Conservation (phyloP, 768 basidiomycete genomes). For the Scleroderma citrinum region DNA sequence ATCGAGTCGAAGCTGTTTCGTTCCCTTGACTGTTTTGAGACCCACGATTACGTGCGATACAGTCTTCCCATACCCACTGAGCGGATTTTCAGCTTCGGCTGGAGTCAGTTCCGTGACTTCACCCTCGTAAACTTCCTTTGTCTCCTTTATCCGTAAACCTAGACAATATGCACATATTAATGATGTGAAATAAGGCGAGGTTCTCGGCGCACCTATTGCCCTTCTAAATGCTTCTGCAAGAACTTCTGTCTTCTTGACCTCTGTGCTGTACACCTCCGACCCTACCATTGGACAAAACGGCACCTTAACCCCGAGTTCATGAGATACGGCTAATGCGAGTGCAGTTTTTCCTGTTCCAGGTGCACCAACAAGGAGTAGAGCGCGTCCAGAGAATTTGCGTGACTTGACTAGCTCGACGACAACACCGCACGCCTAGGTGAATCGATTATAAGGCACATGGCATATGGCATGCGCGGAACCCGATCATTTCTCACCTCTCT, state of each 20-base stretch:
- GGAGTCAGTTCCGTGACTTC: constrained; percentile 98
- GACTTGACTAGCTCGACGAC: constrained; percentile 86
- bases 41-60: constrained; percentile 97
- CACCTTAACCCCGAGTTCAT: constrained; percentile 90
- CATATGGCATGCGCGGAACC: background rate
- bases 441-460: background rate
- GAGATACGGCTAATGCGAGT: constrained; percentile 89
- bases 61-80: constrained; percentile 97
- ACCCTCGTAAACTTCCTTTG: constrained; percentile 97
- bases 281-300: constrained; percentile 99
- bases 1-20: constrained; percentile 91
- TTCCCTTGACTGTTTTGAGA: constrained; percentile 88
- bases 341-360: constrained; percentile 99
- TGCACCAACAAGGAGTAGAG: constrained; percentile 86
- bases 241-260: constrained; percentile 99
- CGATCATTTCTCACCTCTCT: constrained; percentile 59
- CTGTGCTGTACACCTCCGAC: constrained; percentile 91
- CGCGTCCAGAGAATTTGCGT: constrained; percentile 90
- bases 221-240: constrained; percentile 90
- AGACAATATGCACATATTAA: background rate
- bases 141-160: constrained; percentile 96
- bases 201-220: constrained; percentile 76
- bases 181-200: too few species aligned
- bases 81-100: constrained; percentile 92
- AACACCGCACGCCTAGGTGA: constrained; percentile 77